A percentile compares a stretch with the other conserved stretches of the same genome.
phyloP scores from a whole-genome alignment of 495 filamentous ascomycete genomes.

The Tuber aestivum region DNA sequence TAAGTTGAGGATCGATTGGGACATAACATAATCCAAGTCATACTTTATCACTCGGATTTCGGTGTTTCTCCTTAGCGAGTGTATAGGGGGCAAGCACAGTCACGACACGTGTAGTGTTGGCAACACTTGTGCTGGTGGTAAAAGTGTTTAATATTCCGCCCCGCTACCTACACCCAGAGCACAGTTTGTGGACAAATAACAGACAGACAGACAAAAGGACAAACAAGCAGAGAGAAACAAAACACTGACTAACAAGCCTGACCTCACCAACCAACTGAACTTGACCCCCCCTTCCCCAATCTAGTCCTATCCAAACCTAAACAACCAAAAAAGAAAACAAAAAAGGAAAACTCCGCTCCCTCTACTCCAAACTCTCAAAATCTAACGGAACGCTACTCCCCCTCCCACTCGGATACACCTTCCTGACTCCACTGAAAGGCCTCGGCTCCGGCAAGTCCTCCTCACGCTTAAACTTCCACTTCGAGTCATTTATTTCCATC shows the following conservation, averaged over 20 bases:
- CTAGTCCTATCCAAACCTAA: not conserved
- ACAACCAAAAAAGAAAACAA: not conserved
- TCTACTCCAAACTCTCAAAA: slow-evolving; percentile 46
- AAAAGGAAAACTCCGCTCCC: not conserved
- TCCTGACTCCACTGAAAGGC: slow-evolving; percentile 62
- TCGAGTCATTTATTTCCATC: slow-evolving; percentile 64
- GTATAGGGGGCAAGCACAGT: not conserved
- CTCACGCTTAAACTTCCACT: slow-evolving; percentile 85
- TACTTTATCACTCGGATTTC: not conserved
- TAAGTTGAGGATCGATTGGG: not conserved
- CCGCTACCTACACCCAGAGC: not conserved
- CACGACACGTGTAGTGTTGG: not conserved
- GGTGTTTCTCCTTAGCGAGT: not conserved
- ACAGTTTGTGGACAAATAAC: not conserved
- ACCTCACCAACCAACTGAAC: not conserved
- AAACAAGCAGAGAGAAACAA: not conserved
- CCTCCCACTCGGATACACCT: slow-evolving; percentile 80
- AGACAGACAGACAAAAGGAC: not conserved
- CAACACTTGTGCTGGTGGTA: no score
- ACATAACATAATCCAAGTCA: not conserved
- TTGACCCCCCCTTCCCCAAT: not conserved
- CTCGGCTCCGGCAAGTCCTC: slow-evolving; percentile 76
- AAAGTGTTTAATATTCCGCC: not conserved
- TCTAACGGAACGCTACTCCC: slow-evolving; percentile 93
- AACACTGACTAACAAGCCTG: not conserved